Conservation (phyloP, 257 asterid species). For the Solanum medicagineum region DNA sequence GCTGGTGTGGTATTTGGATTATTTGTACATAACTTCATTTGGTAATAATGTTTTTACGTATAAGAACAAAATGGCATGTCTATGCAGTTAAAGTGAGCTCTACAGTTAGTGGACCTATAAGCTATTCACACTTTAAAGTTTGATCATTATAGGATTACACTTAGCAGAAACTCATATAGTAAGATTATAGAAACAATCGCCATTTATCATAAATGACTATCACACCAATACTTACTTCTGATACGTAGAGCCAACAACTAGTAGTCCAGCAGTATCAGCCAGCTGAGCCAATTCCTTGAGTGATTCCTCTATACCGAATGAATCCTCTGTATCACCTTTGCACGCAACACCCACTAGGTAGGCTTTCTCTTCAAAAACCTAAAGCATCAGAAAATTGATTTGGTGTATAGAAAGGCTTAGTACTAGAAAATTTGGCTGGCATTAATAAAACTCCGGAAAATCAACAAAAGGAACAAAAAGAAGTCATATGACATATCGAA, state of each 20-base stretch:
- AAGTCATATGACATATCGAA: neutral
- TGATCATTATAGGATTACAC: neutral
- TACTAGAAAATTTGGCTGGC: neutral
- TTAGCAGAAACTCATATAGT: neutral
- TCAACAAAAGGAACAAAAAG: neutral
- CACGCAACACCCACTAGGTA: slow-evolving; percentile 74
- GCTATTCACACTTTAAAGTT: neutral
- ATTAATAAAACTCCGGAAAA: neutral
- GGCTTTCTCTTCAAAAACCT: slow-evolving; percentile 94
- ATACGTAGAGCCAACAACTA: slow-evolving; percentile 78
- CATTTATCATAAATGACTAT: neutral
- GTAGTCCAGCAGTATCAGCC: slow-evolving; percentile 95
- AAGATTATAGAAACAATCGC: neutral
- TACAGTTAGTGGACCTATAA: neutral
- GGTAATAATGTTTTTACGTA: too few species aligned
- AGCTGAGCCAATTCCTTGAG: slow-evolving; percentile 81
- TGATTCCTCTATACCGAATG: slow-evolving; percentile 78
- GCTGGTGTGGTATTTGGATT: too few species aligned
- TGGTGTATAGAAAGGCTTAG: neutral
- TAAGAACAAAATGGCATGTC: neutral
- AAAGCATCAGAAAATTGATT: slow-evolving; percentile 1
- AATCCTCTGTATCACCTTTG: slow-evolving; percentile 47
- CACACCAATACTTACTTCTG: slow-evolving; percentile 49
- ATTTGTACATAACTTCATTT: too few species aligned
- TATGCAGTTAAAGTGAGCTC: neutral